A percentile compares a stretch with the other conserved stretches of the same genome.
Conservation (phyloP, 495 filamentous ascomycete species). For the Margaritispora aquatica region DNA sequence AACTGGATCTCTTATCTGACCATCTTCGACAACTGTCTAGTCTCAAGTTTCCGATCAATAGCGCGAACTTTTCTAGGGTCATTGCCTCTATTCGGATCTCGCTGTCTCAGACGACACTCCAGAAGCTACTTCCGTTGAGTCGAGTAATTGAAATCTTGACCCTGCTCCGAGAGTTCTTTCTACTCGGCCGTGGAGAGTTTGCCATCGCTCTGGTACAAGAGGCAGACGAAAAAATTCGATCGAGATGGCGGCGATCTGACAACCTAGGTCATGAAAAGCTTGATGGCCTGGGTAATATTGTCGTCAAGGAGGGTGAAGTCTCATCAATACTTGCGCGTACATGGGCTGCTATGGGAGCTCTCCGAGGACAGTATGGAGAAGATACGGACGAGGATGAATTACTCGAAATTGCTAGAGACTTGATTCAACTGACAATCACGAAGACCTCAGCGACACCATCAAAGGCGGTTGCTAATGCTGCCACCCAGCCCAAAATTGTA, state of each 20-base stretch:
- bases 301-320: slow-evolving; percentile 84
- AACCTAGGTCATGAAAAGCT: slow-evolving; percentile 48
- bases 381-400: slow-evolving; percentile 68
- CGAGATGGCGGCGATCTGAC: slow-evolving; percentile 46
- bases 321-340: slow-evolving; percentile 63
- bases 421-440: slow-evolving; percentile 61
- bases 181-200: slow-evolving; percentile 86
- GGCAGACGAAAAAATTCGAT: slow-evolving; percentile 66
- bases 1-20: slow-evolving; percentile 58
- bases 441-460: slow-evolving; percentile 33
- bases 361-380: slow-evolving; percentile 58
- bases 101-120: slow-evolving; percentile 72
- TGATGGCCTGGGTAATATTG: slow-evolving; percentile 43
- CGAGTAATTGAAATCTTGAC: slow-evolving; percentile 71
- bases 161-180: slow-evolving; percentile 77
- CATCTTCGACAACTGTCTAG: slow-evolving; percentile 69
- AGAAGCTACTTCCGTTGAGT: slow-evolving; percentile 68
- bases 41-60: slow-evolving; percentile 65
- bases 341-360: slow-evolving; percentile 68
- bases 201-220: slow-evolving; percentile 77
- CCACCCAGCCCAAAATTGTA: slow-evolving; percentile 23
- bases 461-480: slow-evolving; percentile 11
- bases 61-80: slow-evolving; percentile 58
- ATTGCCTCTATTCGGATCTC: slow-evolving; percentile 73
- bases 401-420: slow-evolving; percentile 72